A percentile compares a stretch with the other conserved stretches of the same genome.
These are phyloP conservation scores for Pseudogymnoascus destructans DNA, from an alignment of 2,329 filamentous ascomycete genomes.

Conservation along the genomic window DNA sequence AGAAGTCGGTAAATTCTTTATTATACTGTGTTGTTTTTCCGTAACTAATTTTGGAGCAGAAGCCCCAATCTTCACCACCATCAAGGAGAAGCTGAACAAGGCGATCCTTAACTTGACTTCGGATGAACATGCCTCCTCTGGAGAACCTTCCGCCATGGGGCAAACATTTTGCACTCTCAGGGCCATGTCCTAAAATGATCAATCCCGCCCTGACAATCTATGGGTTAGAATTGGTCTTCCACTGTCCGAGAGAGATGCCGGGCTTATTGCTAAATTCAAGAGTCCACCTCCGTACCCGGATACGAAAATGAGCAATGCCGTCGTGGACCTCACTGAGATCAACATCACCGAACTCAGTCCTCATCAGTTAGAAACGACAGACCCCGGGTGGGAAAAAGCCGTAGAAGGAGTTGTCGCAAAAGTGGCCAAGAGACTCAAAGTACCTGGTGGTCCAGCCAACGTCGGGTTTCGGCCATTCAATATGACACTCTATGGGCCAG, in stretches of 20 bases:
- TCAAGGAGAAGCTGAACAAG: not conserved
- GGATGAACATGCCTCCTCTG: not conserved
- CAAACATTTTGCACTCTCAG: not conserved
- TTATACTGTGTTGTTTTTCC: no score
- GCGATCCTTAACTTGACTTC: not conserved
- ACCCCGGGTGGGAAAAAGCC: slow-evolving; percentile 26
- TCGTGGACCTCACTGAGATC: slow-evolving; percentile 30
- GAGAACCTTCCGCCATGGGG: not conserved
- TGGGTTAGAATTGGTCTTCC: slow-evolving; percentile 18
- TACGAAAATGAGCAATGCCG: slow-evolving; percentile 29
- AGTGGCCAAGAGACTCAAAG: slow-evolving; percentile 25
- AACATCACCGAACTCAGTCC: slow-evolving; percentile 34
- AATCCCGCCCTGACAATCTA: not conserved
- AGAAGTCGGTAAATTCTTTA: not conserved
- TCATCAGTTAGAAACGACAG: slow-evolving; percentile 28
- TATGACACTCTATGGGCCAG: slow-evolving; percentile 37
- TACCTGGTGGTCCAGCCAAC: slow-evolving; percentile 16
- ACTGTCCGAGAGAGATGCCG: slow-evolving; percentile 18
- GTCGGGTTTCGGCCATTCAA: slow-evolving; percentile 32
- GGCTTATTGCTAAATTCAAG: slow-evolving; percentile 15
- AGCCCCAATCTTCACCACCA: not conserved
- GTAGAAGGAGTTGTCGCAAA: slow-evolving; percentile 19
- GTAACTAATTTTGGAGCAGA: not conserved
- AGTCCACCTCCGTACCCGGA: slow-evolving; percentile 24
- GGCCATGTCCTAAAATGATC: not conserved